Evolutionary conservation across 75 land plant species (phyloP), one percentile per base, ranked within the genome.

Genomic region (Pinus tabuliformis): DNA sequence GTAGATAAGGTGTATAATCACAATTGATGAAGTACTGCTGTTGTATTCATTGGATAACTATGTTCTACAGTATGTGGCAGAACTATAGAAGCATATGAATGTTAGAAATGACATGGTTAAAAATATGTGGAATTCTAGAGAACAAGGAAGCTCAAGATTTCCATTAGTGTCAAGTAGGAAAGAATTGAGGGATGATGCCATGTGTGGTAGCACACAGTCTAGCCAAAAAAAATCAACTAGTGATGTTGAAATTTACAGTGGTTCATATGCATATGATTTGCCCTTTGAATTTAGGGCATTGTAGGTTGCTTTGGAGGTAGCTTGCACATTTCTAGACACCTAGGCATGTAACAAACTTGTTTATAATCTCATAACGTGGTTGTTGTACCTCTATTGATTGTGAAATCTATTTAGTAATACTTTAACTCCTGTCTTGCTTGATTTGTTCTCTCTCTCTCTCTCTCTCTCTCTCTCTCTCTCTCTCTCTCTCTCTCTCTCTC

Each of bases 1-100:
- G 84, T 98, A 97, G 82, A 97, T 97, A 68, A 80, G 98, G 13
- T 94, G 98, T 74, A 94, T 97, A 9, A 97, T 97, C 76, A 94
- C 99, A 4, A 98, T 98, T 1, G 97, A 94, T 72, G 99, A 97
- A 76, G 98, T 97, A 21, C 79, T 94, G 24, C 81, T 97, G 2
- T 64, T 97, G 64, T 92, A 97, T 81, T 94, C 99, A 9, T 85
- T 96, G 6, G 99, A 96, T 78, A 79, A 76, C 63, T 94, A 89
- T 75, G 99, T 96, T 15, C 58, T 92, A 39, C 95, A 96, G 76
- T 96, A 96, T 75, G 95, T 94, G 28, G 86, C 86, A 33, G 99
- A 96, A 89, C 84, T 96, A 30, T 93, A 90, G 83, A 62, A 90
- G 33, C 84, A 97, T 15, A 78, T 96, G 65, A 72, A 61, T 9